Percentiles rank a stretch among this genome's conserved stretches.
Evolutionary conservation across 2,329 filamentous ascomycete species (phyloP).

Genomic region (Colletotrichum sp.): DNA sequence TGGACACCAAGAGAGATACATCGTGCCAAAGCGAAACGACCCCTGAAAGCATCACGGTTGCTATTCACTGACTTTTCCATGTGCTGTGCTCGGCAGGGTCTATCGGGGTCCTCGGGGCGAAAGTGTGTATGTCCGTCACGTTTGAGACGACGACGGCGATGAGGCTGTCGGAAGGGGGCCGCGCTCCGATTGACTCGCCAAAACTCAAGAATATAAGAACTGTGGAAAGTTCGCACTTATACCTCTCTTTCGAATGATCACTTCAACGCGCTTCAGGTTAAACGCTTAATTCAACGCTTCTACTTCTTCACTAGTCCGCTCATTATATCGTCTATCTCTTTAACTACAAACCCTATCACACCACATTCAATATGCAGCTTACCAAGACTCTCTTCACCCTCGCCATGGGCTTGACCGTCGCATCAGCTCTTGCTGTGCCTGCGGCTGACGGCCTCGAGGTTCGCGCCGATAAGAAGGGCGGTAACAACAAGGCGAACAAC

Average conservation of each 20-base stretch:
- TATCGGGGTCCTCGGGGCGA: not conserved
- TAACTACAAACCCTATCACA: not conserved
- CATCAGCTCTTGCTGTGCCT: not conserved
- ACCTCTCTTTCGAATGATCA: rapidly evolving
- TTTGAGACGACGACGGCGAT: conserved; percentile 7
- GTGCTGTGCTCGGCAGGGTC: not conserved
- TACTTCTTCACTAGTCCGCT: not conserved
- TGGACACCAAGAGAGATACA: not conserved
- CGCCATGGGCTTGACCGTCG: not conserved
- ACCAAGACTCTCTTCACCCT: not conserved
- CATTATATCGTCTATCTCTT: not conserved
- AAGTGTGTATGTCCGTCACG: not conserved
- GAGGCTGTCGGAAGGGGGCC: not conserved
- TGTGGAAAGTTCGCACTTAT: not conserved
- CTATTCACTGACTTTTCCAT: not conserved
- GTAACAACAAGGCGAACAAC: not conserved
- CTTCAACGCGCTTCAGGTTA: not conserved
- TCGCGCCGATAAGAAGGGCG: not conserved
- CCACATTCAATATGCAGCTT: not conserved
- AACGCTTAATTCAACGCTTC: not conserved
- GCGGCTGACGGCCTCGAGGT: not conserved
- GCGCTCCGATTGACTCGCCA: not conserved
- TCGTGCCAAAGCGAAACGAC: not conserved
- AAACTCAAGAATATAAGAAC: not conserved
- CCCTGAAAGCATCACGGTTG: not conserved